Base-by-base conservation (phyloP, 2,329 filamentous ascomycete species). In the Fusarium domesticum region DNA sequence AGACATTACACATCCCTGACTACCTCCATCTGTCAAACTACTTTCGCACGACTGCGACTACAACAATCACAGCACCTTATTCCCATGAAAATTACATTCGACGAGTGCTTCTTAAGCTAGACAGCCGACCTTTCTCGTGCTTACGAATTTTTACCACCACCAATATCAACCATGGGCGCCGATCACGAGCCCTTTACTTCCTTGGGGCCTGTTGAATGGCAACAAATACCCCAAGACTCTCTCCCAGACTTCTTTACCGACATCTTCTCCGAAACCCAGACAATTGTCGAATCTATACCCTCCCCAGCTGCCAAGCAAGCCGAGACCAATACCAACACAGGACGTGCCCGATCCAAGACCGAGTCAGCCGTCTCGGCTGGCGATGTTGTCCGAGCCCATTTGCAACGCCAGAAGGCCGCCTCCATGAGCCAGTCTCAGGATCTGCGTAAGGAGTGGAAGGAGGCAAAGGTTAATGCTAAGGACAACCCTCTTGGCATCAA, bases 371-470 rank as follows among this genome's bases (percentile, higher is more conserved):
- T 71, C 62, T 62, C 69, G 50, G 70, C 73, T 25, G 72, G 74
- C 35, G 73, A 81, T 49, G 68, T 83, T 40, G 72, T 73, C 33
- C 63, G 74, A 42, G 78, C 81, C 3, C 60, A 60, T 5, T 59
- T 64, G 6, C 57, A 61, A n/a, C 54, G 62, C 6, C 58, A 59
- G 28, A 70, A 75, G 2, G 69, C 76, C 3, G 68, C 76, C 17
- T 66, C 75, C 7, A 68, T 80, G n/a, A 73, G 53, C 18, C 55
- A 65, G 14, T 59, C 81, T 23, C 72, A 71, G 19, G 70, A 76
- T 16, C 69, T 96, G n/a, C 82, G 84, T 46, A 87, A 87, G 60
- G 80, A 89, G 67, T 96, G 92, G 90, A 96, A 95, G 65, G 85
- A 89, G 33, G 70, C 91, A 60, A 92, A 89, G 67, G 68, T 89